Evolutionary conservation across 805 yeast genomes (phyloP).

Genomic region (Candida nitratophila): DNA sequence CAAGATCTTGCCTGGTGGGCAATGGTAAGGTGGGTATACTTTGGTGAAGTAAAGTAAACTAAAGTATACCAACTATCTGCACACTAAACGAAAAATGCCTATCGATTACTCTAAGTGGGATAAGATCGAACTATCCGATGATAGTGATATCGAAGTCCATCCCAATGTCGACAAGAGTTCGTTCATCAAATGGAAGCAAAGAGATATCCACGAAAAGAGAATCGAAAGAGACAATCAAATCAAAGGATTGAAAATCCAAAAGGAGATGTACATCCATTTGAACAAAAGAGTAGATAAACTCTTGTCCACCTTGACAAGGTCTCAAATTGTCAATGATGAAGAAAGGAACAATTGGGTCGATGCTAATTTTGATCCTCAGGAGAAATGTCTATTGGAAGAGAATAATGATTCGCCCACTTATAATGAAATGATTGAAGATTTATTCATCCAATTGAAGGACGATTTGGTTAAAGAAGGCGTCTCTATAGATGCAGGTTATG

Average conservation of each 20-base stretch:
- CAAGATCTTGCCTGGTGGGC: too few relatives aligned
- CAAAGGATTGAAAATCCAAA: conserved; percentile 65
- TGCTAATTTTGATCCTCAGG: conserved; percentile 47
- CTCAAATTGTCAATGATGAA: conserved; percentile 27
- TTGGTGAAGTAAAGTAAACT: too few relatives aligned
- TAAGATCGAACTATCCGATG: conserved; percentile 90
- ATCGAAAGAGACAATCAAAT: conserved; percentile 73
- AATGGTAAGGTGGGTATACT: too few relatives aligned
- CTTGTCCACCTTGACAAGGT: conserved; percentile 33
- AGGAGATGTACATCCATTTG: conserved; percentile 72
- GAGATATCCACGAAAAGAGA: conserved; percentile 93
- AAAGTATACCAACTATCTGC: too few relatives aligned
- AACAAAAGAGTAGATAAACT: conserved; percentile 67
- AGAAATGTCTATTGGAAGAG: conserved; percentile 39
- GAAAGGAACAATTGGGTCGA: conserved; percentile 36
- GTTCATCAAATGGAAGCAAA: conserved; percentile 92
- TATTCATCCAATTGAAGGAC: conserved; percentile 66
- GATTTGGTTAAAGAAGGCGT: conserved; percentile 46
- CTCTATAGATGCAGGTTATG: conserved; percentile 37
- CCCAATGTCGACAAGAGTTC: conserved; percentile 95
- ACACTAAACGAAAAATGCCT: conserved; percentile 18
- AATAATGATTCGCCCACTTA: conserved; percentile 48
- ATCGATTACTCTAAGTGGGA: conserved; percentile 98
- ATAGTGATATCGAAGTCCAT: conserved; percentile 94
- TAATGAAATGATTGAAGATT: conserved; percentile 88